Evolutionary conservation across 2,329 filamentous ascomycete species (phyloP).

Genomic region (Penicillium sp.): DNA sequence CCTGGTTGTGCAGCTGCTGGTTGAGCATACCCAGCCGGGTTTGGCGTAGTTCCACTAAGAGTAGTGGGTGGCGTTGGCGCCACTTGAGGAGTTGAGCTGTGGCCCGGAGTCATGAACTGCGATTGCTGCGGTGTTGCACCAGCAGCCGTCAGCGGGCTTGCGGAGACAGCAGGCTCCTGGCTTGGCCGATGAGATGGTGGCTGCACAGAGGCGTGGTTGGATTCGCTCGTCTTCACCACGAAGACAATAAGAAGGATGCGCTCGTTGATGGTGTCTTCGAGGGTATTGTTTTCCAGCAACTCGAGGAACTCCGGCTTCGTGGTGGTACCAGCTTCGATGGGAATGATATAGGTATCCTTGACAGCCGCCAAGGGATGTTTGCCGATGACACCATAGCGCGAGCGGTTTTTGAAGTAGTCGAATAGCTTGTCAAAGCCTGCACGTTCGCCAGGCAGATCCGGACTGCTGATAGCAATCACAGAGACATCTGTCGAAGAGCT

Average conservation of each 20-base stretch:
- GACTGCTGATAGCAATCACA: conserved; percentile 70
- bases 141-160: conserved; percentile 36
- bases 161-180: conserved; percentile 37
- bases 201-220: conserved; percentile 43
- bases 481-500: conserved; percentile 81
- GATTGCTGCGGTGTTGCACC: conserved; percentile 33
- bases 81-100: conserved; percentile 21
- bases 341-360: conserved; percentile 88
- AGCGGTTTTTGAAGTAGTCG: conserved; percentile 80
- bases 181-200: conserved; percentile 43
- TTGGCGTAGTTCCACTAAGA: conserved; percentile 16
- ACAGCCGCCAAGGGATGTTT: conserved; percentile 75
- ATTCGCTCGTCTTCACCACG: conserved; percentile 69
- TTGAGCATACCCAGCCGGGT: conserved; percentile 23
- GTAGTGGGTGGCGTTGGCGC: conserved; percentile 28
- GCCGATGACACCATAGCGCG: conserved; percentile 83
- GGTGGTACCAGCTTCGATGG: conserved; percentile 70
- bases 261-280: conserved; percentile 71
- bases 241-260: conserved; percentile 82
- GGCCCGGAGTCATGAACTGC: conserved; percentile 29
- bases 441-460: conserved; percentile 60
- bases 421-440: conserved; percentile 74
- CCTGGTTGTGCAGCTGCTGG: conserved; percentile 16
- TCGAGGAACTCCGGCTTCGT: conserved; percentile 81
- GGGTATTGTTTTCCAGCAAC: conserved; percentile 79